Evolutionary conservation across 1,284 basidiomycete genomes (phyloP).

Genomic region (Ceratobasidium sp.): DNA sequence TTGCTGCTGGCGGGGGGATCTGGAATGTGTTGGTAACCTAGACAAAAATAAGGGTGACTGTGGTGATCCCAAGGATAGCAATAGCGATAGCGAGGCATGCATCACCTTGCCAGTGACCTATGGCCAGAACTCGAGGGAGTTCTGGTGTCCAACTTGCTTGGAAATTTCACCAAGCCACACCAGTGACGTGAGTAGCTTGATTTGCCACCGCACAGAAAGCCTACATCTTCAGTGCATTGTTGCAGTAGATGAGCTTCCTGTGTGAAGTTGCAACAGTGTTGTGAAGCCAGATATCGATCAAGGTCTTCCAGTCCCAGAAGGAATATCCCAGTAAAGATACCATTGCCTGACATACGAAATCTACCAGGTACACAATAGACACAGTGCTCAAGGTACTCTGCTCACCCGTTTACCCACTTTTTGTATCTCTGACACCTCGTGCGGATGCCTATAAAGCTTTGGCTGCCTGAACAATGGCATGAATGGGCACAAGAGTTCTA

Average conservation of each 20-base stretch:
- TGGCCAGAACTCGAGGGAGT: background rate
- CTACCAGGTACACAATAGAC: background rate
- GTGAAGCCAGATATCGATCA: background rate
- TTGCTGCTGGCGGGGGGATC: too few species aligned
- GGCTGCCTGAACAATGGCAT: background rate
- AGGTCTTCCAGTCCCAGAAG: background rate
- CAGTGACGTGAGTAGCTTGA: background rate
- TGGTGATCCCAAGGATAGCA: background rate
- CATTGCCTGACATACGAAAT: background rate
- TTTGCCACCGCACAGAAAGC: background rate
- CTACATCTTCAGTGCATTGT: background rate
- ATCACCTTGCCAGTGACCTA: background rate
- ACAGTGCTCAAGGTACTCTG: background rate
- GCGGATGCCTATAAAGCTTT: background rate
- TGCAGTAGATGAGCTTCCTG: conserved; percentile 3
- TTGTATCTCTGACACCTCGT: background rate
- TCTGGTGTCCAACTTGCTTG: background rate
- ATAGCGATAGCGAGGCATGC: background rate
- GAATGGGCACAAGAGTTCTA: background rate
- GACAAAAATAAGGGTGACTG: too few species aligned
- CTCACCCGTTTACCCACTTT: background rate
- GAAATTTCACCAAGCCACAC: background rate
- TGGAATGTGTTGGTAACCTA: too few species aligned
- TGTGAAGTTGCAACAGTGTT: background rate
- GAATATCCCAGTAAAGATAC: background rate